phyloP scores from a whole-genome alignment of 441 rosid genomes.

The Erodium chrysanthum region DNA sequence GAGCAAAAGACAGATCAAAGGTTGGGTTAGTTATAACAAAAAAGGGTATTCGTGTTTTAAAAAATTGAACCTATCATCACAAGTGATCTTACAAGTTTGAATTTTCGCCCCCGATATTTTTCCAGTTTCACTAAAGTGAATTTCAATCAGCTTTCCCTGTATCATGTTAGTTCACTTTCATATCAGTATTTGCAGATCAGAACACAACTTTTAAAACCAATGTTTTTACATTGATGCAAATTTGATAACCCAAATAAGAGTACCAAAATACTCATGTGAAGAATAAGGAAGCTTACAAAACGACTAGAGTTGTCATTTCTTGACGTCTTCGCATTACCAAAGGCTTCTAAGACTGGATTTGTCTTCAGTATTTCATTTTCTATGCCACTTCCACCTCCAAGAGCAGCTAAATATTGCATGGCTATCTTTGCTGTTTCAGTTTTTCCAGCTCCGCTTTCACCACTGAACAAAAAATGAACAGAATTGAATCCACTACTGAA shows the following conservation, averaged over 20 bases:
- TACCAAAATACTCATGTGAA: conserved; percentile 15
- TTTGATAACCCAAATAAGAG: not conserved
- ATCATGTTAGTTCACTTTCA: conserved; percentile 20
- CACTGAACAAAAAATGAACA: conserved; percentile 44
- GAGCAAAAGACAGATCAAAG: conserved; percentile 23
- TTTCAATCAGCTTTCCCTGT: conserved; percentile 96
- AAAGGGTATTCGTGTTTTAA: not conserved
- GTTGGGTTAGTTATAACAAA: conserved; percentile 27
- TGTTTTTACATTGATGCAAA: not conserved
- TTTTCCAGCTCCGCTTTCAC: conserved; percentile 99
- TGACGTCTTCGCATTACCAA: conserved; percentile 94
- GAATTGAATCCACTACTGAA: conserved; percentile 4
- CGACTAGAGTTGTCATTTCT: conserved; percentile 99
- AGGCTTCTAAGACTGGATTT: conserved; percentile 94
- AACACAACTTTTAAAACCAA: not conserved
- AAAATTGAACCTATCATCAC: conserved; percentile 9
- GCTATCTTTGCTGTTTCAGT: conserved; percentile 99
- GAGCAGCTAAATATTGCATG: conserved; percentile 98
- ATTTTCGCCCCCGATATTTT: conserved; percentile 94
- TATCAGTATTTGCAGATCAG: conserved; percentile 18
- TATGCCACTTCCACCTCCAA: conserved; percentile 98
- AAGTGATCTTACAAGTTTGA: conserved; percentile 80
- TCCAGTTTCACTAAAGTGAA: conserved; percentile 92
- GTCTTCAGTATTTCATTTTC: conserved; percentile 94
- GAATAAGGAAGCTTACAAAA: conserved; percentile 59